Percentiles rank a stretch among this genome's conserved stretches.
Conservation (phyloP, 2,329 filamentous ascomycete genomes). For the Exophiala dermatitidis region DNA sequence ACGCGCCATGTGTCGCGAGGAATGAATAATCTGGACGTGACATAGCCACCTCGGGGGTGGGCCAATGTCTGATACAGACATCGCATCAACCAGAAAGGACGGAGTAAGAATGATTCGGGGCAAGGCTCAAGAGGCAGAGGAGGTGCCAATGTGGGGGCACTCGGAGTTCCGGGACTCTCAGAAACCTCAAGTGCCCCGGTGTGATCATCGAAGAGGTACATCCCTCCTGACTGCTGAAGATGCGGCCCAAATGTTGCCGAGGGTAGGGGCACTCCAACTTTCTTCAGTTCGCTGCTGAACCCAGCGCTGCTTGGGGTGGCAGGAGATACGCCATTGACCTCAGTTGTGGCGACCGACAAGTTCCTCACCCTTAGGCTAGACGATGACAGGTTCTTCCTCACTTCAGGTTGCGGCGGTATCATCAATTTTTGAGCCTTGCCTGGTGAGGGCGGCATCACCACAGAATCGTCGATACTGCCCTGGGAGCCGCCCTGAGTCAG, state of each 20-base stretch:
- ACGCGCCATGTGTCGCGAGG: constrained; percentile 90
- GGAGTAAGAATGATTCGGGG: constrained; percentile 77
- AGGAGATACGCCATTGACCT: constrained; percentile 60
- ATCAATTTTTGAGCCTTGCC: constrained; percentile 15
- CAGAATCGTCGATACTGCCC: constrained; percentile 36
- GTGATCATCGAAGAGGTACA: constrained; percentile 76
- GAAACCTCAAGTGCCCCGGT: constrained; percentile 62
- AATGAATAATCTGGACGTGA: constrained; percentile 86
- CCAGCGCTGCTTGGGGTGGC: constrained; percentile 66
- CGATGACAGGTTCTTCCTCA: constrained; percentile 64
- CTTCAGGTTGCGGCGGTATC: constrained; percentile 24
- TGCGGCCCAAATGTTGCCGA: constrained; percentile 50
- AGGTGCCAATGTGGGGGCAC: constrained; percentile 50
- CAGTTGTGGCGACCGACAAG: constrained; percentile 57
- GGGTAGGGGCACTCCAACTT: constrained; percentile 44
- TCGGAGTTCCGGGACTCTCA: constrained; percentile 49
- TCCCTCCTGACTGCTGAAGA: constrained; percentile 56
- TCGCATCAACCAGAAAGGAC: constrained; percentile 97
- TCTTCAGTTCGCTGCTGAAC: constrained; percentile 47
- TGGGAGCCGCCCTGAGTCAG: constrained; percentile 40
- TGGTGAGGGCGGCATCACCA: constrained; percentile 32
- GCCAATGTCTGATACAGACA: constrained; percentile 86
- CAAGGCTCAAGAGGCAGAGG: constrained; percentile 79
- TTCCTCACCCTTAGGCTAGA: constrained; percentile 66
- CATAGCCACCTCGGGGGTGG: constrained; percentile 83